phyloP scores from a whole-genome alignment of 768 basidiomycete species.

The Lactifluus volemus region DNA sequence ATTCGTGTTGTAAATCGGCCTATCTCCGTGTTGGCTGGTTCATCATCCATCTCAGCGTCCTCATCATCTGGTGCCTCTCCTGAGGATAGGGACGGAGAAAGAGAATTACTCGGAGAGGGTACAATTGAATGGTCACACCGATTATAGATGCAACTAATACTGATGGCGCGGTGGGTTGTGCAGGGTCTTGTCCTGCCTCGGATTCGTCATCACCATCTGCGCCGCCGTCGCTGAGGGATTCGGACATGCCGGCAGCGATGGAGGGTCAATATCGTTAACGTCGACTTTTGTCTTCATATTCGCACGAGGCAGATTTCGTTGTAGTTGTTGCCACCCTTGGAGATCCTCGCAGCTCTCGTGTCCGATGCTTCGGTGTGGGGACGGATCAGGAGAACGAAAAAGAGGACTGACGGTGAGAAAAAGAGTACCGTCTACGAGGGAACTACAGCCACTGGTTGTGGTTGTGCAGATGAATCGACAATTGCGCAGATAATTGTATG shows the following conservation, averaged over 20 bases:
- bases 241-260: conserved; percentile 10
- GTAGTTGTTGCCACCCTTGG: too few relatives aligned
- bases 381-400: too few relatives aligned
- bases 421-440: too few relatives aligned
- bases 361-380: too few relatives aligned
- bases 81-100: conserved; percentile 11
- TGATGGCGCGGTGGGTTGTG: conserved; percentile 14
- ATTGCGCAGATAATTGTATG: too few relatives aligned
- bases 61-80: conserved; percentile 19
- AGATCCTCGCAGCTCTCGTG: too few relatives aligned
- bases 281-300: conserved; percentile 12
- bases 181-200: conserved; percentile 21
- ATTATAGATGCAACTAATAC: conserved; percentile 11
- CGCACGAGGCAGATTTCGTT: too few relatives aligned
- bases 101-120: conserved; percentile 9
- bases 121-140: neutral
- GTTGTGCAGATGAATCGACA: too few relatives aligned
- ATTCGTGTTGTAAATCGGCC: conserved; percentile 72
- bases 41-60: conserved; percentile 22
- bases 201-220: conserved; percentile 22
- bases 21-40: conserved; percentile 29
- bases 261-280: conserved; percentile 13
- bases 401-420: too few relatives aligned
- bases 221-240: conserved; percentile 14
- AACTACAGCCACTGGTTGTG: too few relatives aligned